Base-by-base conservation (phyloP, 2,329 filamentous ascomycete genomes). In the Fusarium buharicum region DNA sequence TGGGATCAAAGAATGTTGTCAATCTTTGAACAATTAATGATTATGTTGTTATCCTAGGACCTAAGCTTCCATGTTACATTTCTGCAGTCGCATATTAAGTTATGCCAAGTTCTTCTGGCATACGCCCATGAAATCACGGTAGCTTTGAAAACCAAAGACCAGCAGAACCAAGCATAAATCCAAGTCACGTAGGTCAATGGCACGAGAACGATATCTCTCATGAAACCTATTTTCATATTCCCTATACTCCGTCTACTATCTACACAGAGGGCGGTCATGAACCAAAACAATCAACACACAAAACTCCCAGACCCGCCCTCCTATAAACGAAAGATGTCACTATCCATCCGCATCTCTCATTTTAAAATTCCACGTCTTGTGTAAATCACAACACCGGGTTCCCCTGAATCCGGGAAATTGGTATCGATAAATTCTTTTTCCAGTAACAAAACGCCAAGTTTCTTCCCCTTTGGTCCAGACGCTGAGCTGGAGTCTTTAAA, bases 361-460 rank as follows among this genome's bases (percentile, higher is more conserved):
- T 44, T 50, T 43, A 40, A 44, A 30, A 43, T 43, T 33, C 46
- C 38, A 11, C 28, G 28, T 30, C 40, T 43, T 24, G 22, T 24
- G 22, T 36, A 33, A 45, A 45, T 55, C 20, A 33, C 41, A 53
- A 50, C 48, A 60, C 45, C 41, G 13, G 37, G 22, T 44, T 52
- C 47, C 31, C 50, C 47, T 54, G n/a, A 48, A 48, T 49, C 44
- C 24, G 41, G 38, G 28, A 43, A 37, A 48, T 57, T 57, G 43
- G 57, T 59, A 67, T 59, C 34, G 48, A 44, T 49, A 52, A 54
- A 40, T 59, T 24, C 22, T 31, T 53, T 34, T 59, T 57, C 49
- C 66, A 58, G 51, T 65, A 62, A 60, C 52, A 66, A 68, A 69
- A 64, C 57, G 65, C 64, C 65, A 50, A 55, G 47, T 59, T 38